These are phyloP conservation scores for Byssochlamys sp. DNA, from an alignment of 2,329 filamentous ascomycete species.

Conservation along the genomic window DNA sequence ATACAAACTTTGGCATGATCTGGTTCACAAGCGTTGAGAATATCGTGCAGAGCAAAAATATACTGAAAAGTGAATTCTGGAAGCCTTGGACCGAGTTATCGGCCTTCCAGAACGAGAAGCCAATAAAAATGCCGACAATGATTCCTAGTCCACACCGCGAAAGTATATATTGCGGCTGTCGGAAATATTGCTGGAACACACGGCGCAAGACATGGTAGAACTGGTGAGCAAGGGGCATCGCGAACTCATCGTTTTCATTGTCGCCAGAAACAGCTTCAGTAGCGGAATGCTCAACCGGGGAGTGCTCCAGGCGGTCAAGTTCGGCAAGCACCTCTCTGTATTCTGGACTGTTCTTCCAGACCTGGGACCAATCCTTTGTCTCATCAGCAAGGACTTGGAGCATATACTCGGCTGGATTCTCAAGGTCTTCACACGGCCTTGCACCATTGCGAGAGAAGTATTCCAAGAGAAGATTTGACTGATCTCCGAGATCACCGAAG, in stretches of 20 bases:
- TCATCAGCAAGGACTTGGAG: slow-evolving; percentile 52
- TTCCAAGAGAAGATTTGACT: slow-evolving; percentile 47
- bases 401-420: slow-evolving; percentile 71
- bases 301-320: slow-evolving; percentile 34
- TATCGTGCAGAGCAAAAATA: slow-evolving; percentile 76
- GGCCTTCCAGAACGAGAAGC: slow-evolving; percentile 70
- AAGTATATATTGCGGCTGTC: slow-evolving; percentile 80
- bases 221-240: slow-evolving; percentile 62
- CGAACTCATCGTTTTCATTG: slow-evolving; percentile 80
- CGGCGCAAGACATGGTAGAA: slow-evolving; percentile 58
- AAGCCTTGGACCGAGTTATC: slow-evolving; percentile 68
- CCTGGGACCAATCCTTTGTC: slow-evolving; percentile 55
- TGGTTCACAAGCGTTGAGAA: slow-evolving; percentile 53
- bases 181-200: slow-evolving; percentile 87
- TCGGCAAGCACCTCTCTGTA: slow-evolving; percentile 47
- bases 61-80: slow-evolving; percentile 82
- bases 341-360: slow-evolving; percentile 53
- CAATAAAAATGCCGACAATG: slow-evolving; percentile 67
- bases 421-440: slow-evolving; percentile 47
- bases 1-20: slow-evolving; percentile 52
- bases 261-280: slow-evolving; percentile 34
- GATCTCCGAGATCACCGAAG: slow-evolving; percentile 56
- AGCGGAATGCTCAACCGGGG: slow-evolving; percentile 27
- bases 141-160: slow-evolving; percentile 60
- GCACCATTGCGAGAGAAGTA: slow-evolving; percentile 61